Conservation (phyloP, 495 filamentous ascomycete genomes). For the Neurospora tetraspora region DNA sequence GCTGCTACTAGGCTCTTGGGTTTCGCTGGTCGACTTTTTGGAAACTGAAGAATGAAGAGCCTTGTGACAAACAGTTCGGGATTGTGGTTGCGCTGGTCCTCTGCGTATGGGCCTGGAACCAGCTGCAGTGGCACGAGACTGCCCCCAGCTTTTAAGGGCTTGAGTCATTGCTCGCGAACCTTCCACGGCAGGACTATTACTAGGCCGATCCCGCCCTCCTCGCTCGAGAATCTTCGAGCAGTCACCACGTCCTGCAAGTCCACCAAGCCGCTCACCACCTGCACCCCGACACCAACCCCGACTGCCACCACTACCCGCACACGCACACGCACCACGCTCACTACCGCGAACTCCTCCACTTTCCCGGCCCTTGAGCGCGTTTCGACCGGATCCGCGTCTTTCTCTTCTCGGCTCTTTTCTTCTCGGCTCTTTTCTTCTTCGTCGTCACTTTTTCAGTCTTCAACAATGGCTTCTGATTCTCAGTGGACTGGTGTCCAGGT, state of each 20-base stretch:
- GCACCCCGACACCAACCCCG: slow-evolving; percentile 2
- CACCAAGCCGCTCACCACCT: not conserved
- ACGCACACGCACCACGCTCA: not conserved
- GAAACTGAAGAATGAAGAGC: not conserved
- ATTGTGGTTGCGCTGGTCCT: slow-evolving; percentile 11
- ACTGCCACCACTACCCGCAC: not conserved
- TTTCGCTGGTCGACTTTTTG: not conserved
- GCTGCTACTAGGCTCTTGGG: not conserved
- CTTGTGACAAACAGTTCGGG: not conserved
- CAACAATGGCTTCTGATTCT: slow-evolving; percentile 29
- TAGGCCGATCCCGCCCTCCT: slow-evolving; percentile 17
- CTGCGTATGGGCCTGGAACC: not conserved
- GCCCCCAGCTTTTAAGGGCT: slow-evolving; percentile 21
- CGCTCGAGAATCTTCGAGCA: slow-evolving; percentile 28
- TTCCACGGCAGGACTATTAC: slow-evolving; percentile 22
- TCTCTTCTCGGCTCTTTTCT: not conserved
- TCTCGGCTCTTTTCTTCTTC: not conserved
- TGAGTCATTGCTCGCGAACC: slow-evolving; percentile 31
- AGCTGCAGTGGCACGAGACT: slow-evolving; percentile 12
- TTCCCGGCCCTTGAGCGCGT: not conserved
- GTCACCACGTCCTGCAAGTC: slow-evolving; percentile 9
- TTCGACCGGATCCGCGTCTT: not conserved
- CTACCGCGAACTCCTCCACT: not conserved
- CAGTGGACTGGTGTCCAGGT: slow-evolving; percentile 57
- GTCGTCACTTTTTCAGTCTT: slow-evolving; percentile 12